These are phyloP conservation scores for Sclerospora graminicola DNA, from an alignment of 352 stramenopile species.

Conservation along the genomic window DNA sequence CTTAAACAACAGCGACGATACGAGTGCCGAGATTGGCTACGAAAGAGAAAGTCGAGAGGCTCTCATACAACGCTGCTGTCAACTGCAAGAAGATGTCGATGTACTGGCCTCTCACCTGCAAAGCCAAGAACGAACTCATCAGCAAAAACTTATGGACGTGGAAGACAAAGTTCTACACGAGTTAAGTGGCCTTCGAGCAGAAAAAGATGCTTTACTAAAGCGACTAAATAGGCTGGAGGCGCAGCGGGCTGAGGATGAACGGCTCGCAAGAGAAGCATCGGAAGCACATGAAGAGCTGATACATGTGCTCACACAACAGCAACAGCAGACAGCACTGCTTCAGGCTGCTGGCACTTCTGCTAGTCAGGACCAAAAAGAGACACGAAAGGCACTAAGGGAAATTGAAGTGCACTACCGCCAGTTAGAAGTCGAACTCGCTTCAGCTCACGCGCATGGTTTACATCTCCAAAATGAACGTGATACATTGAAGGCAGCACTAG, in stretches of 20 bases:
- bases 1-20: too few species aligned
- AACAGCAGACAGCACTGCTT: conserved; percentile 27
- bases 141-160: conserved; percentile 19
- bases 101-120: conserved; percentile 48
- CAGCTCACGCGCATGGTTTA: conserved; percentile 29
- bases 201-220: conserved; percentile 34
- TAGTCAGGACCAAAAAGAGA: conserved; percentile 19
- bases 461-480: conserved; percentile 33
- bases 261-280: too few species aligned
- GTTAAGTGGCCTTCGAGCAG: conserved; percentile 25
- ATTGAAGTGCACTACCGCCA: conserved; percentile 37
- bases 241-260: too few species aligned
- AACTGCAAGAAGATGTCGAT: conserved; percentile 47
- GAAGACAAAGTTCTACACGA: conserved; percentile 18
- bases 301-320: conserved; percentile 27
- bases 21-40: too few species aligned
- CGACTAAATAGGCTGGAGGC: too few species aligned
- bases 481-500: conserved; percentile 25
- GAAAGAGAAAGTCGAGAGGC: conserved; percentile 1
- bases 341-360: conserved; percentile 13
- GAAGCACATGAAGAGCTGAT: conserved; percentile 31
- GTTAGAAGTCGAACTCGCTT: conserved; percentile 39
- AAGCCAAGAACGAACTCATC: conserved; percentile 18
- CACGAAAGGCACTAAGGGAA: conserved; percentile 31
- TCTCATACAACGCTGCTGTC: conserved; percentile 13